Evolutionary conservation across 2,329 filamentous ascomycete genomes (phyloP).

Genomic region (Aquanectria penicillioides): DNA sequence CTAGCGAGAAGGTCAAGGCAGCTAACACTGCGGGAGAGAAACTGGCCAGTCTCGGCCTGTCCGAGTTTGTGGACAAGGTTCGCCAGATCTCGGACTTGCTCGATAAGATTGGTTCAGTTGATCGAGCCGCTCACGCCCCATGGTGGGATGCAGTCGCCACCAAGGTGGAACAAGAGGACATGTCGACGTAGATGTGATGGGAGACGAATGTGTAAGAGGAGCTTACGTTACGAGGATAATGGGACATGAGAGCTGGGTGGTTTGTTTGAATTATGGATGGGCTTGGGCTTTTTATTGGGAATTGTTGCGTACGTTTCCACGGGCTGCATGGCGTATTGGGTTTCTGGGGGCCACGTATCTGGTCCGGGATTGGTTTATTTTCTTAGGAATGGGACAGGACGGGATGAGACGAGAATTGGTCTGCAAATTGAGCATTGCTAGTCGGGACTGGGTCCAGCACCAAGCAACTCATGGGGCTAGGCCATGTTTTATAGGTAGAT

Average conservation of each 20-base stretch:
- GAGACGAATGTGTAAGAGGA: not conserved
- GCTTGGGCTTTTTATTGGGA: not conserved
- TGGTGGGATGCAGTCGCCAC: slow-evolving; percentile 77
- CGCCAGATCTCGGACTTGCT: slow-evolving; percentile 76
- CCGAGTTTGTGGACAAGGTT: slow-evolving; percentile 77
- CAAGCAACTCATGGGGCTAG: not conserved
- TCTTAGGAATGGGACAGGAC: not conserved
- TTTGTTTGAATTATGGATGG: slow-evolving; percentile 4
- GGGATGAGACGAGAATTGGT: not conserved
- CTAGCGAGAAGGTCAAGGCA: slow-evolving; percentile 75
- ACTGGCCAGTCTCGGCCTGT: slow-evolving; percentile 74
- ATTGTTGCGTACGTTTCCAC: not conserved
- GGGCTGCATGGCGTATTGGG: slow-evolving; percentile 18
- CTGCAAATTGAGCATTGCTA: slow-evolving; percentile 3
- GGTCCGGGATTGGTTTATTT: not conserved
- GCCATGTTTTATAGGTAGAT: slow-evolving; percentile 14
- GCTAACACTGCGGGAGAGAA: slow-evolving; percentile 76
- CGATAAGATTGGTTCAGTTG: slow-evolving; percentile 71
- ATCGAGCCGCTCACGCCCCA: slow-evolving; percentile 72
- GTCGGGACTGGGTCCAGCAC: slow-evolving; percentile 13
- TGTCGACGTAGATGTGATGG: slow-evolving; percentile 30
- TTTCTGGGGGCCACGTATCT: not conserved
- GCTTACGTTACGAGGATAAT: slow-evolving; percentile 15
- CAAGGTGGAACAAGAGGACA: slow-evolving; percentile 59
- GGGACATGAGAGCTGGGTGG: slow-evolving; percentile 18